phyloP scores from a whole-genome alignment of 2,329 filamentous ascomycete genomes.

The Neurospora sp. region DNA sequence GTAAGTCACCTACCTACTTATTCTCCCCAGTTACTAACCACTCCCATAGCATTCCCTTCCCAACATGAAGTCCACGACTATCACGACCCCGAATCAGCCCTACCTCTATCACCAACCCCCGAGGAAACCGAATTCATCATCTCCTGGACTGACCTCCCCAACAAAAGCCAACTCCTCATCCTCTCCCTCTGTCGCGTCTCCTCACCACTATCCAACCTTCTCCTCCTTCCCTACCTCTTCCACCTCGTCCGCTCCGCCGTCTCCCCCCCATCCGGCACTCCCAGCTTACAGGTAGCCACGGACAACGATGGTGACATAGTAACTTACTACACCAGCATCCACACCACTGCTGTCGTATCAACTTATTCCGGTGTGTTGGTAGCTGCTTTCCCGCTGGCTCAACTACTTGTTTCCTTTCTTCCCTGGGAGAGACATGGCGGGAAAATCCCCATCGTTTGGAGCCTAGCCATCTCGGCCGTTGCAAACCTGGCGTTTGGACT shows the following conservation, averaged over 20 bases:
- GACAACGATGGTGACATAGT: background rate
- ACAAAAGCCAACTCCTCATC: constrained; percentile 27
- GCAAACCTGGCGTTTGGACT: constrained; percentile 62
- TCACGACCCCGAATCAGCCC: background rate
- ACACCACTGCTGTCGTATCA: constrained; percentile 35
- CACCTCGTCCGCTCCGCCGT: constrained; percentile 61
- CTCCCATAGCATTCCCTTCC: background rate
- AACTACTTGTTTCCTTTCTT: constrained; percentile 53
- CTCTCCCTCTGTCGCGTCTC: constrained; percentile 32
- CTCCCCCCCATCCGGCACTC: constrained; percentile 1
- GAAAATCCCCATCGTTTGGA: constrained; percentile 54
- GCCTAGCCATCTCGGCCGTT: constrained; percentile 51
- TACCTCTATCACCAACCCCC: background rate
- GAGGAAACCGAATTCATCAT: background rate
- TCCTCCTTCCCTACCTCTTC: constrained; percentile 59
- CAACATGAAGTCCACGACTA: background rate
- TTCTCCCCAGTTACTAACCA: background rate
- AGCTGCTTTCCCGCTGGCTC: constrained; percentile 57
- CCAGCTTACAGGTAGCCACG: background rate
- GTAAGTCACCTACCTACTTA: background rate
- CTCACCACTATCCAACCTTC: constrained; percentile 59
- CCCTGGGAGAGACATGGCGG: constrained; percentile 56
- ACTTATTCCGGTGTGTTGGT: constrained; percentile 59
- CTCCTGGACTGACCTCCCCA: constrained; percentile 26
- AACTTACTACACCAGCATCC: background rate